Conservation (phyloP, 495 filamentous ascomycete genomes). For the Aspergillus asperescens region DNA sequence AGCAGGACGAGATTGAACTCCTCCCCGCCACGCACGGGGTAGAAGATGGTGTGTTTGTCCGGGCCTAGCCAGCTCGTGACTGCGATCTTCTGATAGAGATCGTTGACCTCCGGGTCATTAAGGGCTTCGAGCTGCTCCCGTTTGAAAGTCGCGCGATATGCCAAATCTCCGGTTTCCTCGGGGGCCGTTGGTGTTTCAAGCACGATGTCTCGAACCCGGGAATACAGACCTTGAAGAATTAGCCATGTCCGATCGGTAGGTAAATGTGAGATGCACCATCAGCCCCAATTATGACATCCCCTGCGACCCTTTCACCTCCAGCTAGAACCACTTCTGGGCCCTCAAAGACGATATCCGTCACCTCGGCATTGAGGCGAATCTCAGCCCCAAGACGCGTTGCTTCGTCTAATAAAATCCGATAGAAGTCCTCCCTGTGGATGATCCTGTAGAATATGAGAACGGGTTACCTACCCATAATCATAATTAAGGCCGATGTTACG, state of each 20-base stretch:
- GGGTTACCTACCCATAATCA: not conserved
- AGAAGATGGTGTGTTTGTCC: conserved; percentile 53
- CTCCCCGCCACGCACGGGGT: conserved; percentile 50
- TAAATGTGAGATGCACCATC: conserved; percentile 9
- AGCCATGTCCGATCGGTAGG: not conserved
- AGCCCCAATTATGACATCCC: conserved; percentile 15
- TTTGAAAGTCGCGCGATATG: conserved; percentile 48
- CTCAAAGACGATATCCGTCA: conserved; percentile 1
- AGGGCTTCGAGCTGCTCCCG: conserved; percentile 4
- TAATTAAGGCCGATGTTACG: not conserved
- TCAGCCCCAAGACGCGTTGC: conserved; percentile 45
- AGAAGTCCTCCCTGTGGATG: conserved; percentile 49
- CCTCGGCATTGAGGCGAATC: not conserved
- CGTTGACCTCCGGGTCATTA: conserved; percentile 8
- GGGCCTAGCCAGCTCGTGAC: conserved; percentile 54
- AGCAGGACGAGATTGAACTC: conserved; percentile 61
- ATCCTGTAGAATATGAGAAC: conserved; percentile 34
- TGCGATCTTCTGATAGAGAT: not conserved
- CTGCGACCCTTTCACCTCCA: conserved; percentile 3
- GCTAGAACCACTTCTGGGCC: not conserved
- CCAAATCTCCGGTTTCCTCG: conserved; percentile 55
- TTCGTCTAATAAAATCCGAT: conserved; percentile 41
- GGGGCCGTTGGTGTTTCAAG: conserved; percentile 36
- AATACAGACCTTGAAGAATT: not conserved
- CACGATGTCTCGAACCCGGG: conserved; percentile 33